A percentile compares a stretch with the other conserved stretches of the same genome.
Evolutionary conservation across 257 asterid species (phyloP).

Genomic region (Jaltomata sinuosa): DNA sequence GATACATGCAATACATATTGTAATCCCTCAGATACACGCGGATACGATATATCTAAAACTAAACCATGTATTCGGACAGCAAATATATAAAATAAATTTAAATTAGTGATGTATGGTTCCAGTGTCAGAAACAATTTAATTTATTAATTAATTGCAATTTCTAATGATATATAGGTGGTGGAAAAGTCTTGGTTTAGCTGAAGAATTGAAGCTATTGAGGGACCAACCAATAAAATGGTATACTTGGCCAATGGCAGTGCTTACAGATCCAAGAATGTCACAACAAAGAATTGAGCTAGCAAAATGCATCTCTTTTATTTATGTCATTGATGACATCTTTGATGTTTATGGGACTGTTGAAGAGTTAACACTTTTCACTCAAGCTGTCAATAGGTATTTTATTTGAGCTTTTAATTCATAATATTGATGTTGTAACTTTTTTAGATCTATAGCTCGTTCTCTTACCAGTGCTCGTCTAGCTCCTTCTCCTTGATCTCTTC

Average conservation of each 20-base stretch:
- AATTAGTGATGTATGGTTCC: too few species aligned
- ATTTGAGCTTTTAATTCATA: neutral
- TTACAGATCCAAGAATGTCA: slow-evolving; percentile 6
- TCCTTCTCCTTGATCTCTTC: too few species aligned
- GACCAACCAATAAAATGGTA: slow-evolving; percentile 32
- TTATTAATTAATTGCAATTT: too few species aligned
- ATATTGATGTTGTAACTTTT: too few species aligned
- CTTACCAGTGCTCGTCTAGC: too few species aligned
- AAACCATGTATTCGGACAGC: too few species aligned
- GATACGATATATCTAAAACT: too few species aligned
- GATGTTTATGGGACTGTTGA: slow-evolving; percentile 19
- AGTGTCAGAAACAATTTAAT: too few species aligned
- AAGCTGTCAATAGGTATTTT: slow-evolving; percentile 8
- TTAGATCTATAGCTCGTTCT: too few species aligned
- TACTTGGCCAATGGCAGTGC: slow-evolving; percentile 17
- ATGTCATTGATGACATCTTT: slow-evolving; percentile 26
- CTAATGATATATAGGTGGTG: slow-evolving; percentile 60
- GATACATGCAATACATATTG: too few species aligned
- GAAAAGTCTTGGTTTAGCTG: slow-evolving; percentile 18
- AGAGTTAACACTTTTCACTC: slow-evolving; percentile 13
- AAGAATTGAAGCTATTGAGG: slow-evolving; percentile 22
- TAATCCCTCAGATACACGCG: too few species aligned
- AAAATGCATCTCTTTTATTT: slow-evolving; percentile 15
- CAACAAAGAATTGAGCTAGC: slow-evolving; percentile 20
- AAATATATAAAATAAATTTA: too few species aligned